Conservation (phyloP, 2,329 filamentous ascomycete species). For the Harringtonia lauricola region DNA sequence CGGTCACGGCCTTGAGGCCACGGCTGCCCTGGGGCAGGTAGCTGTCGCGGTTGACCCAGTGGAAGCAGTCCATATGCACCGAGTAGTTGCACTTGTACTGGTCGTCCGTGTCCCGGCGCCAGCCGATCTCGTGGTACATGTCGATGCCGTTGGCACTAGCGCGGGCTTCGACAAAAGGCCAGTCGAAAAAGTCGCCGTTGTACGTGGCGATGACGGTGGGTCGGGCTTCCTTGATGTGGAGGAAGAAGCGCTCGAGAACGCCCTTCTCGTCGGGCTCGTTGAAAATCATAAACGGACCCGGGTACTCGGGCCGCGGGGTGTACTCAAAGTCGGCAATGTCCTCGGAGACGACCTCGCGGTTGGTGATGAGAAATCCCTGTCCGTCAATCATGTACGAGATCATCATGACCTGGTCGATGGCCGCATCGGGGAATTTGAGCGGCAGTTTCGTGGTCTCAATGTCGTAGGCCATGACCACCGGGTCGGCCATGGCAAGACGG, state of each 20-base stretch:
- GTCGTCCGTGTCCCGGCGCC: slow-evolving; percentile 89
- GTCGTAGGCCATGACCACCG: slow-evolving; percentile 98
- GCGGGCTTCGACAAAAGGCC: slow-evolving; percentile 92
- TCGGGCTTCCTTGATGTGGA: slow-evolving; percentile 86
- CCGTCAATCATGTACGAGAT: slow-evolving; percentile 99
- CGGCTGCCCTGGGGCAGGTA: slow-evolving; percentile 95
- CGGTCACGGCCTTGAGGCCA: slow-evolving; percentile 93
- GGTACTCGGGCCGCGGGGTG: slow-evolving; percentile 92
- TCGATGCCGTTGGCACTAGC: slow-evolving; percentile 93
- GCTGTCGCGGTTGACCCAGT: slow-evolving; percentile 98
- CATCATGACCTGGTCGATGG: slow-evolving; percentile 98
- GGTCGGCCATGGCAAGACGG: slow-evolving; percentile 80
- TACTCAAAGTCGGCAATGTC: slow-evolving; percentile 98
- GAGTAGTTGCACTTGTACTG: slow-evolving; percentile 95
- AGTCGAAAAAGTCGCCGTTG: slow-evolving; percentile 99
- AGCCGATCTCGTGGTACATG: slow-evolving; percentile 98
- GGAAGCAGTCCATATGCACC: slow-evolving; percentile 97
- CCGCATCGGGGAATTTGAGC: slow-evolving; percentile 89
- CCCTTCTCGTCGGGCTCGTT: slow-evolving; percentile 92
- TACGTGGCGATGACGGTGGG: slow-evolving; percentile 99
- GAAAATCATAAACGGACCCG: slow-evolving; percentile 93
- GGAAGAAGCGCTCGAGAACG: slow-evolving; percentile 82
- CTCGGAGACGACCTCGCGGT: slow-evolving; percentile 93
- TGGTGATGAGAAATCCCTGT: slow-evolving; percentile 94
- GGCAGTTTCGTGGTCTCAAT: slow-evolving; percentile 96